Conservation (phyloP, 2,329 filamentous ascomycete genomes). For the Rutstroemia sydowiana region DNA sequence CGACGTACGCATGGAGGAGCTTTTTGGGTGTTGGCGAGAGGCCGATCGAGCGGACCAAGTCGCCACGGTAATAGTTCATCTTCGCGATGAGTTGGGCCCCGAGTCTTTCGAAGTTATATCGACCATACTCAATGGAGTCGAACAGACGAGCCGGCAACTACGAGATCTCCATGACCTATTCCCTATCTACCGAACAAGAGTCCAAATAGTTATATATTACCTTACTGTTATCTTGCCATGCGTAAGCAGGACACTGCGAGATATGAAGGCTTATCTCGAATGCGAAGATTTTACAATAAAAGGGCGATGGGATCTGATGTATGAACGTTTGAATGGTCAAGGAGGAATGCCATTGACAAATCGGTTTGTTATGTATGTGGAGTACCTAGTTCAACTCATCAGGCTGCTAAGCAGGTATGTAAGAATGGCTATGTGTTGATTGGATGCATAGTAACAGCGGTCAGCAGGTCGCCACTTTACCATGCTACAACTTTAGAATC, state of each 20-base stretch:
- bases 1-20: slow-evolving; percentile 26
- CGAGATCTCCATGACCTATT: slow-evolving; percentile 48
- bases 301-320: slow-evolving; percentile 52
- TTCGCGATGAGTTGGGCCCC: slow-evolving; percentile 40
- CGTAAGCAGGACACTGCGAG: slow-evolving; percentile 43
- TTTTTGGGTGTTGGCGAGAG: slow-evolving; percentile 44
- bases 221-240: slow-evolving; percentile 51
- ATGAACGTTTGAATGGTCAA: slow-evolving; percentile 46
- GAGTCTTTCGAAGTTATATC: slow-evolving; percentile 40
- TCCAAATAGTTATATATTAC: slow-evolving; percentile 46
- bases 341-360: slow-evolving; percentile 43
- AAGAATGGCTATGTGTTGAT: slow-evolving; percentile 7
- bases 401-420: slow-evolving; percentile 45
- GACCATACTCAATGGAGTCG: slow-evolving; percentile 33
- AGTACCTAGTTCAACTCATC: slow-evolving; percentile 43
- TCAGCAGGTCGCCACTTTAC: slow-evolving; percentile 42
- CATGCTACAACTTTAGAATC: slow-evolving; percentile 48
- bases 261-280: slow-evolving; percentile 46
- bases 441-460: slow-evolving; percentile 18
- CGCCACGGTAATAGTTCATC: slow-evolving; percentile 40
- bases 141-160: slow-evolving; percentile 37
- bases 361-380: slow-evolving; percentile 49
- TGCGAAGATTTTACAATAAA: slow-evolving; percentile 41
- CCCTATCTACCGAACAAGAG: slow-evolving; percentile 42
- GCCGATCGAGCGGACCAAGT: slow-evolving; percentile 45